A percentile compares a stretch with the other conserved stretches of the same genome.
These are phyloP conservation scores for Sordariomycetes sp. DNA, from an alignment of 2,329 filamentous ascomycete genomes.

Conservation along the genomic window DNA sequence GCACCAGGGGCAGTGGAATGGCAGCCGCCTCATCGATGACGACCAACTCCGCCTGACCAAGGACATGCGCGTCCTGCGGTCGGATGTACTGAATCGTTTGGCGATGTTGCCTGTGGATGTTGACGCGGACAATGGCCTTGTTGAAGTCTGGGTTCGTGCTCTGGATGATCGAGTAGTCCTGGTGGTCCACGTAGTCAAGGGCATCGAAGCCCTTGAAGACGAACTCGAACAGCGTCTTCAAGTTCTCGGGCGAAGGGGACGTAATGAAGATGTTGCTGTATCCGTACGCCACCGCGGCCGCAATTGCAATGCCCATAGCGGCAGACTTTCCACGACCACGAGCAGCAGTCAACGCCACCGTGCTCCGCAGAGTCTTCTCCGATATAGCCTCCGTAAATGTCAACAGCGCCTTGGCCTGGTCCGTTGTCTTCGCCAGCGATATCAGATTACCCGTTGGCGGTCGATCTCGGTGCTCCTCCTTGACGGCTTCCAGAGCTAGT, in stretches of 20 bases:
- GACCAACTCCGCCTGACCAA: slow-evolving; percentile 89
- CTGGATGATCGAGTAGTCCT: slow-evolving; percentile 96
- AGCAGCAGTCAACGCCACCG: slow-evolving; percentile 85
- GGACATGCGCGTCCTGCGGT: slow-evolving; percentile 87
- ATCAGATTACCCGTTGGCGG: slow-evolving; percentile 81
- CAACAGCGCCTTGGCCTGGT: slow-evolving; percentile 93
- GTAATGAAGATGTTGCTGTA: slow-evolving; percentile 99
- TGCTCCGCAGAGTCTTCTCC: slow-evolving; percentile 90
- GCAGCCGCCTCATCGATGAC: slow-evolving; percentile 98
- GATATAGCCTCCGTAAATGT: slow-evolving; percentile 95
- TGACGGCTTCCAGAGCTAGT: slow-evolving; percentile 74
- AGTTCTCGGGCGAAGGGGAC: slow-evolving; percentile 91
- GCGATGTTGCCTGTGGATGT: slow-evolving; percentile 87
- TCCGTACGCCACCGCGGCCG: slow-evolving; percentile 86
- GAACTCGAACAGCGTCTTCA: slow-evolving; percentile 98
- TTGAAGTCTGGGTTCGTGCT: slow-evolving; percentile 98
- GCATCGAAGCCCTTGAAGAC: slow-evolving; percentile 98
- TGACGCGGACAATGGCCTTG: slow-evolving; percentile 95
- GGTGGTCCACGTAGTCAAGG: slow-evolving; percentile 85
- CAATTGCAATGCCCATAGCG: slow-evolving; percentile 86
- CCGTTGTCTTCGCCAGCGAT: slow-evolving; percentile 78
- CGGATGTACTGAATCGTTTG: slow-evolving; percentile 99
- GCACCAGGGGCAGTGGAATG: slow-evolving; percentile 84
- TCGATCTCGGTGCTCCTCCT: slow-evolving; percentile 76
- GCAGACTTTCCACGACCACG: slow-evolving; percentile 96